A percentile compares a stretch with the other conserved stretches of the same genome.
Conservation (phyloP, 305 asterid species). For the Striga hermonthica region DNA sequence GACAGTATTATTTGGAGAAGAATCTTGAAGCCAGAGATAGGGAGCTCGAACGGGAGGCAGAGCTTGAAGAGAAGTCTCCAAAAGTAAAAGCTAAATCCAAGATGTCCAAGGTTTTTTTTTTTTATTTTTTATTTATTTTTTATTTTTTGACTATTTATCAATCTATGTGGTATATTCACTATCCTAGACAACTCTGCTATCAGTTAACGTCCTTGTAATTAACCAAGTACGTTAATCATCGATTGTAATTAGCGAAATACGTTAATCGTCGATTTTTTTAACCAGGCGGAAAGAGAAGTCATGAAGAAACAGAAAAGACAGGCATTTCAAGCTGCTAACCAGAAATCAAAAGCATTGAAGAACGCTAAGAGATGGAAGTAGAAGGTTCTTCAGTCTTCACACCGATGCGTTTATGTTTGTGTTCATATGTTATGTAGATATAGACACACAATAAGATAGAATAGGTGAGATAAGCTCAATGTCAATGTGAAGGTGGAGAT, state of each 20-base stretch:
- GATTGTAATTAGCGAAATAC: too few relatives aligned
- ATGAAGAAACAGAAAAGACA: slow-evolving; percentile 91
- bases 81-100: slow-evolving; percentile 95
- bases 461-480: too few relatives aligned
- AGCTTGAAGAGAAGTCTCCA: slow-evolving; percentile 86
- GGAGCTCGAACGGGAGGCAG: slow-evolving; percentile 94
- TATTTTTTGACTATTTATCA: too few relatives aligned
- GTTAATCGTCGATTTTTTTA: slow-evolving; percentile 13
- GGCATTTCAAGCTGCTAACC: slow-evolving; percentile 94
- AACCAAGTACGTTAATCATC: too few relatives aligned
- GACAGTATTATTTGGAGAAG: slow-evolving; percentile 95
- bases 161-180: too few relatives aligned
- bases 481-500: too few relatives aligned
- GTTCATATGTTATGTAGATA: too few relatives aligned
- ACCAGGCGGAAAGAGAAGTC: slow-evolving; percentile 84
- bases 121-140: too few relatives aligned
- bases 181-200: too few relatives aligned
- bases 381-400: slow-evolving; percentile 10
- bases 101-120: slow-evolving; percentile 75
- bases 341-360: slow-evolving; percentile 71
- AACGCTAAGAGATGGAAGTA: slow-evolving; percentile 91
- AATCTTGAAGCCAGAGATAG: slow-evolving; percentile 89
- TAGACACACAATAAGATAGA: too few relatives aligned
- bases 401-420: too few relatives aligned
- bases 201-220: too few relatives aligned